phyloP scores from a whole-genome alignment of 2,329 filamentous ascomycete species.

The Colletotrichum orbiculare region DNA sequence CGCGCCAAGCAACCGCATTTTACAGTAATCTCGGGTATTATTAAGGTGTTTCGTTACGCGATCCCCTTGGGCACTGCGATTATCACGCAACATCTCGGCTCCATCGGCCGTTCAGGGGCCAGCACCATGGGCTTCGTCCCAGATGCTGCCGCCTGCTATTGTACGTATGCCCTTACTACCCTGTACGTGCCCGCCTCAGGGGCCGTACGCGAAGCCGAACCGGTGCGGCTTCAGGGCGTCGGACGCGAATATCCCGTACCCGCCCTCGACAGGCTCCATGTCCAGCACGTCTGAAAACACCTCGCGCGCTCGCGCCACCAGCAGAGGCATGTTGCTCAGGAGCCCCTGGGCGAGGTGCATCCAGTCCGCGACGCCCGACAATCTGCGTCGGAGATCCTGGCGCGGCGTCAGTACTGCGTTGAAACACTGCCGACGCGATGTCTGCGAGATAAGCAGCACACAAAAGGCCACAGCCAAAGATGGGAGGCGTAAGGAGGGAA shows the following conservation, averaged over 20 bases:
- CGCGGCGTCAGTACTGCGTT: too few species aligned
- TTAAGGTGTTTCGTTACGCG: too few species aligned
- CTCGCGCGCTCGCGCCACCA: slow-evolving; percentile 10
- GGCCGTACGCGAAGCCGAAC: slow-evolving; percentile 8
- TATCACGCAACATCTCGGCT: too few species aligned
- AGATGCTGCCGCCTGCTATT: too few species aligned
- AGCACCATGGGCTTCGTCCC: too few species aligned
- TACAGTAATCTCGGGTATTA: background rate
- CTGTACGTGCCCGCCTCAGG: background rate
- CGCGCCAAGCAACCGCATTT: background rate
- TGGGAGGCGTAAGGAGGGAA: too few species aligned
- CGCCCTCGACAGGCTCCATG: background rate
- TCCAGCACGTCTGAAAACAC: slow-evolving; percentile 22
- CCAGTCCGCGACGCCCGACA: slow-evolving; percentile 30
- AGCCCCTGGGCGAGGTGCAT: slow-evolving; percentile 28
- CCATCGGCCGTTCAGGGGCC: too few species aligned
- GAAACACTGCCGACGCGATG: too few species aligned
- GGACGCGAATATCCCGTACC: slow-evolving; percentile 18
- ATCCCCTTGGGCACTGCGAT: too few species aligned
- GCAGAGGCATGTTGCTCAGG: slow-evolving; percentile 17
- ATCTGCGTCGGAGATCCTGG: slow-evolving; percentile 20
- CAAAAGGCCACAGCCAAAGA: too few species aligned
- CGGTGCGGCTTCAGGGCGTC: slow-evolving; percentile 23
- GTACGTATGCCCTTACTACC: background rate
- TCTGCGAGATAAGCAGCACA: too few species aligned